Conservation (phyloP, 805 yeast genomes). For the Wickerhamia fluorescens region DNA sequence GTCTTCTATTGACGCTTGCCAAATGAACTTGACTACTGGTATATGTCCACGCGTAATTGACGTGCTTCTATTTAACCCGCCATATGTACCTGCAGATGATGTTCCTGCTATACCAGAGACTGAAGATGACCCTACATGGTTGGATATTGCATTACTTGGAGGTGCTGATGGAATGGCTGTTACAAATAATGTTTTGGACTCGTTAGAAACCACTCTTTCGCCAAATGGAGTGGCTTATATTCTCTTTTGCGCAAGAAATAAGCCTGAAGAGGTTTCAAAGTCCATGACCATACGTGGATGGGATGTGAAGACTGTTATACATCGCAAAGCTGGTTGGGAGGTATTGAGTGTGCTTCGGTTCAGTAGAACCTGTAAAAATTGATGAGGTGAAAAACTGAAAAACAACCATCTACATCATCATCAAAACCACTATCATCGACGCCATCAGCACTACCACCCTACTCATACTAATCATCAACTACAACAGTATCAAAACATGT, state of each 20-base stretch:
- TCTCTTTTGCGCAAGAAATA: constrained; percentile 85
- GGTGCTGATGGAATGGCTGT: constrained; percentile 88
- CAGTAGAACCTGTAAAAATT: constrained; percentile 8
- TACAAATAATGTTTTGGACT: constrained; percentile 56
- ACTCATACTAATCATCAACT: too few relatives aligned
- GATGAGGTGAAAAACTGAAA: too few relatives aligned
- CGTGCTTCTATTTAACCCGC: constrained; percentile 84
- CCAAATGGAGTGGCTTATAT: constrained; percentile 73
- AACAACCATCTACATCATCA: too few relatives aligned
- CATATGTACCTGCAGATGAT: constrained; percentile 84
- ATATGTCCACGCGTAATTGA: constrained; percentile 49
- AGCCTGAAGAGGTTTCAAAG: constrained; percentile 55
- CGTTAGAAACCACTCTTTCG: constrained; percentile 47
- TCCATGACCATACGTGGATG: constrained; percentile 46
- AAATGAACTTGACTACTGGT: constrained; percentile 50
- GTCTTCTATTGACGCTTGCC: constrained; percentile 24
- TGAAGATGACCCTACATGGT: constrained; percentile 54
- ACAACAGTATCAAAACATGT: too few relatives aligned
- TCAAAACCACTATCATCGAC: too few relatives aligned
- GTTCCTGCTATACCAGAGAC: constrained; percentile 55
- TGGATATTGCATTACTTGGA: constrained; percentile 85
- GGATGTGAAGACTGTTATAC: constrained; percentile 45
- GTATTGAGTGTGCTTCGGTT: constrained; percentile 72
- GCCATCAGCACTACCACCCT: too few relatives aligned
- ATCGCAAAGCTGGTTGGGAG: constrained; percentile 94